Evolutionary conservation across 106 monocot genomes (phyloP).

Genomic region (Xerophyta viscosa): DNA sequence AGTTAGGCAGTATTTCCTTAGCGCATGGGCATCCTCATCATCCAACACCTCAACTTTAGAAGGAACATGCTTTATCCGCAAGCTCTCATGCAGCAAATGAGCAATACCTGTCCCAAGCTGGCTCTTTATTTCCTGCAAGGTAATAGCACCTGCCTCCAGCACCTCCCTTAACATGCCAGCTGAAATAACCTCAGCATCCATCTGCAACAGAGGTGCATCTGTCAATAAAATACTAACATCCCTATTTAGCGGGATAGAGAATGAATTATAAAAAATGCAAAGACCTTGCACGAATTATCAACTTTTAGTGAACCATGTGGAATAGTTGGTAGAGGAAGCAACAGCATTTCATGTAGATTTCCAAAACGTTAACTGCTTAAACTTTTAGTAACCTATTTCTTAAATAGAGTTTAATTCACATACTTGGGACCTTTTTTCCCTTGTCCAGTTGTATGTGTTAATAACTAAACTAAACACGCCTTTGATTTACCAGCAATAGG

Average conservation of each 20-base stretch:
- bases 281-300: too few relatives aligned
- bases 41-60: conserved; percentile 64
- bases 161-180: conserved; percentile 68
- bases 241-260: too few relatives aligned
- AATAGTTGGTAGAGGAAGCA: too few relatives aligned
- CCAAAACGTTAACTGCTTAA: too few relatives aligned
- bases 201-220: conserved; percentile 28
- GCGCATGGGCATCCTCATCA: conserved; percentile 48
- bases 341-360: too few relatives aligned
- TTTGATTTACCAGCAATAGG: too few relatives aligned
- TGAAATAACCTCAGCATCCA: conserved; percentile 98
- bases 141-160: conserved; percentile 46
- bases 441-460: too few relatives aligned
- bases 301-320: too few relatives aligned
- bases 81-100: conserved; percentile 76
- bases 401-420: too few relatives aligned
- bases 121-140: conserved; percentile 57
- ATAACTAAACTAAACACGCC: too few relatives aligned
- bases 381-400: too few relatives aligned
- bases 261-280: background rate
- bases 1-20: conserved; percentile 71
- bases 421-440: too few relatives aligned
- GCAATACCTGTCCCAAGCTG: conserved; percentile 52
- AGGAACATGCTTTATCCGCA: conserved; percentile 52
- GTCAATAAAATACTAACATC: background rate